Evolutionary conservation across 2,329 filamentous ascomycete genomes (phyloP).

Genomic region (Scedosporium boydii): DNA sequence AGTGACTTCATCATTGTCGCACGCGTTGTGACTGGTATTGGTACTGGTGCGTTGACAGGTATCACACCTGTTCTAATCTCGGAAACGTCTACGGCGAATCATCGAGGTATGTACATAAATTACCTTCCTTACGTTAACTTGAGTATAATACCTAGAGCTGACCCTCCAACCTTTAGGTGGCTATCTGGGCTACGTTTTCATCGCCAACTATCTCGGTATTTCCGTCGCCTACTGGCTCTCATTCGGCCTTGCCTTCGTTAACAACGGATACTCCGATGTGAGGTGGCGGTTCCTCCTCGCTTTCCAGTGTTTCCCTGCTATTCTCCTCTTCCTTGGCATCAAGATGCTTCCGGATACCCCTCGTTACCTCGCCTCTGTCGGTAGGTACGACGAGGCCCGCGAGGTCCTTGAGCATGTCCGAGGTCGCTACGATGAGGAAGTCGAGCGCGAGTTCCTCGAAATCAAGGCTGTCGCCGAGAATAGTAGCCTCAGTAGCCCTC

Average conservation of each 20-base stretch:
- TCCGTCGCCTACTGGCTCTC: slow-evolving; percentile 29
- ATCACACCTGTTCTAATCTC: slow-evolving; percentile 39
- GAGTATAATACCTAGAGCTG: background rate
- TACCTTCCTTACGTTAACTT: too few relatives aligned
- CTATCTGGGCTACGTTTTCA: slow-evolving; percentile 26
- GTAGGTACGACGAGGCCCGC: slow-evolving; percentile 20
- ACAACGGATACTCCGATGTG: slow-evolving; percentile 18
- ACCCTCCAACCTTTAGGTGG: background rate
- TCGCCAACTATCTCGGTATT: slow-evolving; percentile 43
- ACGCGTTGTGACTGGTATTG: slow-evolving; percentile 39
- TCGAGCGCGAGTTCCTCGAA: slow-evolving; percentile 25
- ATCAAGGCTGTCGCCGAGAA: slow-evolving; percentile 29
- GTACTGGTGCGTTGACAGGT: slow-evolving; percentile 39
- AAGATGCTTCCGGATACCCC: slow-evolving; percentile 35
- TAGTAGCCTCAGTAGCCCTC: slow-evolving; percentile 24
- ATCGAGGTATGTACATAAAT: slow-evolving; percentile 32
- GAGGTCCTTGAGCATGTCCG: slow-evolving; percentile 21
- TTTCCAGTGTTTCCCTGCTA: slow-evolving; percentile 30
- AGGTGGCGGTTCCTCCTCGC: slow-evolving; percentile 27
- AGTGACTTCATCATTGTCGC: slow-evolving; percentile 39
- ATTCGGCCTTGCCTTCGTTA: slow-evolving; percentile 20
- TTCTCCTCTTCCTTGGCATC: slow-evolving; percentile 27
- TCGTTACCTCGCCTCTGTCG: slow-evolving; percentile 18
- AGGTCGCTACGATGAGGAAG: slow-evolving; percentile 21
- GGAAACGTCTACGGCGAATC: slow-evolving; percentile 34